These are phyloP conservation scores for Gastrolobium villosum DNA, from an alignment of 306 rosid genomes.

Conservation along the genomic window DNA sequence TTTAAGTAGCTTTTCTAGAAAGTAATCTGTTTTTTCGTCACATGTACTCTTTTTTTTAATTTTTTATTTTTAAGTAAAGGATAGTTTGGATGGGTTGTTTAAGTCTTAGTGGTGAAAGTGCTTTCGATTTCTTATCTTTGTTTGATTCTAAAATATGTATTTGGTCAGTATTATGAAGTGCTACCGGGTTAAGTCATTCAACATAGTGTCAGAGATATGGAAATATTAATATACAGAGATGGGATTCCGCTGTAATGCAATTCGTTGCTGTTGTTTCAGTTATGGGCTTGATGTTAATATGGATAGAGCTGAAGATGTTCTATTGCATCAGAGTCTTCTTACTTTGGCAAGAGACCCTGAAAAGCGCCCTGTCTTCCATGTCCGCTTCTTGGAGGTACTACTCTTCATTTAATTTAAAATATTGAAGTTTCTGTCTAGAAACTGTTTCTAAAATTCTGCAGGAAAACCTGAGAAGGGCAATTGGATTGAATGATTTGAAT, in stretches of 20 bases:
- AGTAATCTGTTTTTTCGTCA: too few species aligned
- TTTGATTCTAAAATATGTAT: too few species aligned
- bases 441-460: not conserved
- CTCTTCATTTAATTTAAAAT: conserved; percentile 25
- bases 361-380: conserved; percentile 89
- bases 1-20: too few species aligned
- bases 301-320: conserved; percentile 95
- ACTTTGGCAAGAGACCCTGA: conserved; percentile 86
- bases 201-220: too few species aligned
- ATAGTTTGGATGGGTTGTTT: too few species aligned
- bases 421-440: not conserved
- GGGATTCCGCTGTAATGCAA: conserved; percentile 34
- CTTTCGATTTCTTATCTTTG: too few species aligned
- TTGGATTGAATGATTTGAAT: not conserved
- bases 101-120: too few species aligned
- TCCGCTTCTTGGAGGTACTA: conserved; percentile 91
- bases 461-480: not conserved
- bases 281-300: conserved; percentile 95
- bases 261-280: conserved; percentile 63
- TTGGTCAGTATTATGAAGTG: too few species aligned
- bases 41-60: too few species aligned
- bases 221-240: too few species aligned
- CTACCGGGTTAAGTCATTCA: too few species aligned
- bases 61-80: too few species aligned
- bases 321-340: conserved; percentile 88